These are phyloP conservation scores for Trichoderma gamsii DNA, from an alignment of 495 filamentous ascomycete species.

Conservation along the genomic window DNA sequence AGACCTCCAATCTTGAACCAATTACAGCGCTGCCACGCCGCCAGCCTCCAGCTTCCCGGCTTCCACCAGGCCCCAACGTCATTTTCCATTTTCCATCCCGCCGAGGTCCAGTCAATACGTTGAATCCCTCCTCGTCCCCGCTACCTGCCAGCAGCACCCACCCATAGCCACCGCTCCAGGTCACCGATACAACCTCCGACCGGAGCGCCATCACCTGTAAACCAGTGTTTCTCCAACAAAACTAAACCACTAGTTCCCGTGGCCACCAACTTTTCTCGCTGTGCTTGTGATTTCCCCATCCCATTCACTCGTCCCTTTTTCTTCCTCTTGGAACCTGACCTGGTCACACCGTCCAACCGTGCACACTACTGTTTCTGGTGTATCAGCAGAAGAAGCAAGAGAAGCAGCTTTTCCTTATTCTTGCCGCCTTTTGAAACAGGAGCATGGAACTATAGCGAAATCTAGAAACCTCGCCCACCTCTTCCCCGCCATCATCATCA, in stretches of 20 bases:
- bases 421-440: neutral
- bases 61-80: too few relatives aligned
- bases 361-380: too few relatives aligned
- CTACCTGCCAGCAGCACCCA: too few relatives aligned
- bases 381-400: neutral
- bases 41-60: too few relatives aligned
- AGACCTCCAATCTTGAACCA: too few relatives aligned
- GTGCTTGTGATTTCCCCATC: neutral
- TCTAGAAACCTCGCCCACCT: neutral
- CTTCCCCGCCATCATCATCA: neutral
- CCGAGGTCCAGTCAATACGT: too few relatives aligned
- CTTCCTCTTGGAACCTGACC: neutral
- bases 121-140: too few relatives aligned
- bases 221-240: neutral
- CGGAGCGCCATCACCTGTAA: neutral
- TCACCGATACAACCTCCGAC: too few relatives aligned
- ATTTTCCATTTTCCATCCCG: too few relatives aligned
- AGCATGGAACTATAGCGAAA: slow-evolving; percentile 6
- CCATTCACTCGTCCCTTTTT: neutral
- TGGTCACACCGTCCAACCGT: neutral
- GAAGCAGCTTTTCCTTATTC: neutral
- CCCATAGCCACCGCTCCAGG: too few relatives aligned
- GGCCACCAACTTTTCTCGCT: neutral
- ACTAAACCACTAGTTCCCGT: slow-evolving; percentile 8
- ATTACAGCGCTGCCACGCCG: too few relatives aligned